Conservation (phyloP, 2,329 filamentous ascomycete genomes). For the Fusarium gaditjirri region DNA sequence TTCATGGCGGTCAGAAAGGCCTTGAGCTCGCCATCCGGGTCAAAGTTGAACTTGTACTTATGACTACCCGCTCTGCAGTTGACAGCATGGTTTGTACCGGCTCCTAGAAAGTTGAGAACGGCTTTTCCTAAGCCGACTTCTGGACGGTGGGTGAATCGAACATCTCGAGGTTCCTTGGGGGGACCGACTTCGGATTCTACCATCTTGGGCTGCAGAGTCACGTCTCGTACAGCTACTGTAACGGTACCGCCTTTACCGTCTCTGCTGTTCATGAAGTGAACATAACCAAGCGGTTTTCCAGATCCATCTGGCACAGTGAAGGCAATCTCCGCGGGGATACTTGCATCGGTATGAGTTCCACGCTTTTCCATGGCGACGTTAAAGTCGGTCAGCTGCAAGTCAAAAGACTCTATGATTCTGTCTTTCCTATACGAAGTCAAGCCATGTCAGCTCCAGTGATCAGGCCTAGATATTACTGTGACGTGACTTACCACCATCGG, state of each 20-base stretch:
- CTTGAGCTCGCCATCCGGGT: conserved; percentile 36
- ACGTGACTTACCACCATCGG: conserved; percentile 47
- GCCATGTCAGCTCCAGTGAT: neutral
- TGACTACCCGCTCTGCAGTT: conserved; percentile 42
- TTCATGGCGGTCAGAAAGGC: conserved; percentile 22
- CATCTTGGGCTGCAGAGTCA: conserved; percentile 46
- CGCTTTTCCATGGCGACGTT: conserved; percentile 33
- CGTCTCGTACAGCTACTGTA: conserved; percentile 45
- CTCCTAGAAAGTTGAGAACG: conserved; percentile 45
- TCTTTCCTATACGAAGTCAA: conserved; percentile 39
- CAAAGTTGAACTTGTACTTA: conserved; percentile 48
- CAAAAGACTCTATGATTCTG: conserved; percentile 43
- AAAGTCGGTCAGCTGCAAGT: conserved; percentile 38
- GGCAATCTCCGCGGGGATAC: conserved; percentile 40
- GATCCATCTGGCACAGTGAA: conserved; percentile 36
- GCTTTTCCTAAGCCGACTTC: conserved; percentile 49
- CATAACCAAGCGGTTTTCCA: conserved; percentile 45
- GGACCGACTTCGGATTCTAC: conserved; percentile 42
- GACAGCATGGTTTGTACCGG: conserved; percentile 42
- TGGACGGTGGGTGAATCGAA: conserved; percentile 42
- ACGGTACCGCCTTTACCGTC: conserved; percentile 30
- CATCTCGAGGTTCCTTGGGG: conserved; percentile 38
- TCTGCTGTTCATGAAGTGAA: conserved; percentile 37
- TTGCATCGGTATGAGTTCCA: neutral
- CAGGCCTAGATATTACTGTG: neutral